These are phyloP conservation scores for Podospora didyma DNA, from an alignment of 495 filamentous ascomycete genomes.

Conservation along the genomic window DNA sequence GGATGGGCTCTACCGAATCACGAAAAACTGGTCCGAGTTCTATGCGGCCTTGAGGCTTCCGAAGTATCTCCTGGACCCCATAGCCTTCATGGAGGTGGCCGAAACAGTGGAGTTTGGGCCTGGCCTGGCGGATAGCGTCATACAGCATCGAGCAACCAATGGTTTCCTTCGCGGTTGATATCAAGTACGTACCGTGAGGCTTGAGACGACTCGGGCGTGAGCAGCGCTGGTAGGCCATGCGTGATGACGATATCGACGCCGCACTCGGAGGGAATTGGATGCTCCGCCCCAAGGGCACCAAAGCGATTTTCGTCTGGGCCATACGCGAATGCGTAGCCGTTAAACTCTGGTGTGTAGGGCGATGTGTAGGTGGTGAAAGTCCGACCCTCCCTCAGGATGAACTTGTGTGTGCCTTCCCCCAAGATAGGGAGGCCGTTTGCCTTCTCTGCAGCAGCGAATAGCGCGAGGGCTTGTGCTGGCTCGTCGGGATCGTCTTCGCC, in stretches of 20 bases:
- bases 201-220: constrained; percentile 18
- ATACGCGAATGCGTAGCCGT: constrained; percentile 59
- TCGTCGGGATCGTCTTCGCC: constrained; percentile 11
- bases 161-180: constrained; percentile 20
- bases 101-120: constrained; percentile 54
- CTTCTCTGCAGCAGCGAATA: constrained; percentile 34
- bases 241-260: constrained; percentile 59
- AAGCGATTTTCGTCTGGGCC: constrained; percentile 44
- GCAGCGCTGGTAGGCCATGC: constrained; percentile 58
- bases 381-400: constrained; percentile 48
- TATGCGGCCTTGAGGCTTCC: constrained; percentile 5
- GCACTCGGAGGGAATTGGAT: neutral
- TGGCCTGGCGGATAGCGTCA: constrained; percentile 39
- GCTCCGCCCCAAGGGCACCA: constrained; percentile 12
- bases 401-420: constrained; percentile 52
- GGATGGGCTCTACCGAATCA: neutral
- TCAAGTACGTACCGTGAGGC: constrained; percentile 40
- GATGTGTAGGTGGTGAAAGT: constrained; percentile 56
- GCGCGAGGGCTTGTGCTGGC: constrained; percentile 16
- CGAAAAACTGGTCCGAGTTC: neutral
- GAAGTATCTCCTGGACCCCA: constrained; percentile 17
- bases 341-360: constrained; percentile 58
- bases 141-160: constrained; percentile 48
- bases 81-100: constrained; percentile 54
- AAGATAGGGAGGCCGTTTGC: constrained; percentile 53